Conservation (phyloP, 2,329 filamentous ascomycete genomes). For the Penicillium carneum region DNA sequence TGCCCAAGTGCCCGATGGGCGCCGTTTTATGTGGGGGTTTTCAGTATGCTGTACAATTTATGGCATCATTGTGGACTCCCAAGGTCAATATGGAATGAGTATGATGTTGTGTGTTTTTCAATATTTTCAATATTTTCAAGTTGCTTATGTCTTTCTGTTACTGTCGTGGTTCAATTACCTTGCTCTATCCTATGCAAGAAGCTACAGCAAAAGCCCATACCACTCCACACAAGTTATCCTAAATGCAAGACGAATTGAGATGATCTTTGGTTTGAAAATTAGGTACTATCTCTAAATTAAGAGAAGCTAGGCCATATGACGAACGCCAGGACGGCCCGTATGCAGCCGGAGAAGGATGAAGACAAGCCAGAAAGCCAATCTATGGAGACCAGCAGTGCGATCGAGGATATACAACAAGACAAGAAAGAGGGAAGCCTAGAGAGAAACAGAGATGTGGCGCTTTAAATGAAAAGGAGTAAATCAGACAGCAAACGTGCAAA, state of each 20-base stretch:
- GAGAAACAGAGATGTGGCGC: slow-evolving; percentile 5
- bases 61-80: neutral
- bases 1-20: neutral
- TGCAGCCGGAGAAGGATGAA: slow-evolving; percentile 21
- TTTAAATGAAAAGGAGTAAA: slow-evolving; percentile 2
- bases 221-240: neutral
- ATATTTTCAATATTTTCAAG: neutral
- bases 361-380: slow-evolving; percentile 17
- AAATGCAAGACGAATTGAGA: neutral
- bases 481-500: slow-evolving; percentile 9
- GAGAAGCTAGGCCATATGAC: slow-evolving; percentile 20
- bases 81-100: neutral
- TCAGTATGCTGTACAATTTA: neutral
- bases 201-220: neutral
- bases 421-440: neutral
- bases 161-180: neutral
- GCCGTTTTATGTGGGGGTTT: neutral
- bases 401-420: slow-evolving; percentile 11
- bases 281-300: slow-evolving; percentile 22
- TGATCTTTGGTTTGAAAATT: slow-evolving; percentile 24
- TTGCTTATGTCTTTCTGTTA: neutral
- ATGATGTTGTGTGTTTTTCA: neutral
- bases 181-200: neutral
- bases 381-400: slow-evolving; percentile 11
- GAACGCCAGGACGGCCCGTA: slow-evolving; percentile 19